Base-by-base conservation (phyloP, 768 basidiomycete species). In the Hydnomerulius pinastri region DNA sequence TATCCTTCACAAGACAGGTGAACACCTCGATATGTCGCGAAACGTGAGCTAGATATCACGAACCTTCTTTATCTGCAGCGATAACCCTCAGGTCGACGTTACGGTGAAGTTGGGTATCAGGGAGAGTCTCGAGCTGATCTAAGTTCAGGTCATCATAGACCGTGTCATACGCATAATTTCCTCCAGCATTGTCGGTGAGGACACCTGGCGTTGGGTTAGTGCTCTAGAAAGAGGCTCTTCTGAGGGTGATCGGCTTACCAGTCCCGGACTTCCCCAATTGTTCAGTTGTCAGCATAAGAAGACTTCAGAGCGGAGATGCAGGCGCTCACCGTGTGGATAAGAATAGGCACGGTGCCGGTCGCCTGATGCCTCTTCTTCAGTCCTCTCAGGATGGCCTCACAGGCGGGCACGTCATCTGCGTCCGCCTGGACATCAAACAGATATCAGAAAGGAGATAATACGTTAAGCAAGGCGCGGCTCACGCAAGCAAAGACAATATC, bases 291-390 rank as follows among this genome's bases (percentile, higher is more conserved):
- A 12, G 11, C 29, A 12, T 9, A n/a, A 7, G 13, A 21, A 40
- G 21, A 32, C 18, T 5, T 32, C n/a, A 17, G 18, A 24, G 20
- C 3, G 23, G 21, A 12, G 6, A 23, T n/a, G 30, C 5, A 2
- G 65, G n/a, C n/a, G n/a, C 82, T 56, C 57, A 83, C 86, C 0
- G 84, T 85, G 58, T 89, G 82, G 15, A 89, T 85, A 9, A 82
- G 70, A 49, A 74, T 71, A 5, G 82, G 75, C 2, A 64, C 59
- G 2, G 61, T 68, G 3, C 78, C 77, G 1, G 75, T 77, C 18
- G 54, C 59, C 28, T 72, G 67, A 42, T 74, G 64, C 18, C 73
- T 66, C 55, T 71, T 76, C 68, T 77, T 81, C 61, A 81, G 51
- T 1, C 86, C 85, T 12, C 62, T 70, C 48, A 87, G 62, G 9